Percentiles rank a stretch among this genome's conserved stretches.
These are phyloP conservation scores for Fusarium solani-melongenae DNA, from an alignment of 2,329 filamentous ascomycete genomes.

Conservation along the genomic window DNA sequence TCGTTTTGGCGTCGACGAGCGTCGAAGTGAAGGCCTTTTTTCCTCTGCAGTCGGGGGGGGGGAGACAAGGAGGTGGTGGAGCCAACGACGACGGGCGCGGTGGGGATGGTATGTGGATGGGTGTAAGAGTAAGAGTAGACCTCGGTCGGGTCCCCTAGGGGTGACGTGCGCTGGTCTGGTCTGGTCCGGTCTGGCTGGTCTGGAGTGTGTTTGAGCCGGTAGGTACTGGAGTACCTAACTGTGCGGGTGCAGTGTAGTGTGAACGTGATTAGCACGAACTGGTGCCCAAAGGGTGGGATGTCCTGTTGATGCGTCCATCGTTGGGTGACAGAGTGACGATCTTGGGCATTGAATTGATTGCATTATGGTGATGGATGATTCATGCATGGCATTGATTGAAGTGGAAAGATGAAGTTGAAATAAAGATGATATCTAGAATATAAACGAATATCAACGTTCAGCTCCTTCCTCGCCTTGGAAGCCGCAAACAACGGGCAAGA, in stretches of 20 bases:
- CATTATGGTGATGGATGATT: background rate
- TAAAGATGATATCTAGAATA: background rate
- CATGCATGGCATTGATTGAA: background rate
- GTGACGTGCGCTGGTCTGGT: conserved; percentile 28
- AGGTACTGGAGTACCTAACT: background rate
- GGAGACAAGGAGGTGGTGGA: conserved; percentile 30
- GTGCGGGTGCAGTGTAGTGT: conserved; percentile 3
- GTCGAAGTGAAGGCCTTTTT: conserved; percentile 10
- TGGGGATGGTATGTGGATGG: conserved; percentile 10
- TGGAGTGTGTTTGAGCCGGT: conserved; percentile 28
- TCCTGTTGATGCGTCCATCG: background rate
- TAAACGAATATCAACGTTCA: background rate
- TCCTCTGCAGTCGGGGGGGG: conserved; percentile 2
- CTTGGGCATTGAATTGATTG: background rate
- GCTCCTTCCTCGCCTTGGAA: conserved; percentile 8
- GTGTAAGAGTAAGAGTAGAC: conserved; percentile 4
- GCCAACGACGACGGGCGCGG: conserved; percentile 17
- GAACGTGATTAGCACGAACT: conserved; percentile 2
- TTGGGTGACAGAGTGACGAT: background rate
- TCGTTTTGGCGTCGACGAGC: conserved; percentile 23
- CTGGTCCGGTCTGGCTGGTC: conserved; percentile 9
- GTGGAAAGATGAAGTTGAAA: conserved; percentile 6
- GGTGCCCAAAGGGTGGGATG: conserved; percentile 2
- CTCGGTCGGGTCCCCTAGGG: conserved; percentile 10
- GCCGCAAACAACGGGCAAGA: conserved; percentile 1